These are phyloP conservation scores for Corchorus capsularis DNA, from an alignment of 345 rosid species.

Conservation along the genomic window DNA sequence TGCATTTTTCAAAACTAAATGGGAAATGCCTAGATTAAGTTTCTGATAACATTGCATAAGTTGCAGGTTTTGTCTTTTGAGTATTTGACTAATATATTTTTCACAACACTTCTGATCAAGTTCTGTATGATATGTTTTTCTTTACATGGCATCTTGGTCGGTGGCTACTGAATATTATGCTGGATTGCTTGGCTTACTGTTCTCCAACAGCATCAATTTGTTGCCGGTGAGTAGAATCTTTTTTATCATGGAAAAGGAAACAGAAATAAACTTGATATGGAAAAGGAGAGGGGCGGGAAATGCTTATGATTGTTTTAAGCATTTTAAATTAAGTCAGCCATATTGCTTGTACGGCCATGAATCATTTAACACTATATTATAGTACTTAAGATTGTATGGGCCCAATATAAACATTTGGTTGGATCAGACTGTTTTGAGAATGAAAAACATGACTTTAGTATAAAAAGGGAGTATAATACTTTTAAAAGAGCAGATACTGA, in stretches of 20 bases:
- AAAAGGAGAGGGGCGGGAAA: background rate
- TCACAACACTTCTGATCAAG: slow-evolving; percentile 11
- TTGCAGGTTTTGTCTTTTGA: background rate
- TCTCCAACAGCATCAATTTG: slow-evolving; percentile 87
- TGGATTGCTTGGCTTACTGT: slow-evolving; percentile 25
- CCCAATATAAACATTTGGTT: background rate
- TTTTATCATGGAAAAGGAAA: slow-evolving; percentile 3
- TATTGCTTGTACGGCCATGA: background rate
- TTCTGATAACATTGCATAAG: background rate
- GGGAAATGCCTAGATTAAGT: background rate
- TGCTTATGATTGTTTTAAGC: background rate
- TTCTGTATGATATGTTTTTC: slow-evolving; percentile 32
- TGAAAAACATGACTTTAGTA: background rate
- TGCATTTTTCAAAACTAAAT: background rate
- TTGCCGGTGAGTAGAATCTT: slow-evolving; percentile 66
- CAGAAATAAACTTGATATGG: background rate
- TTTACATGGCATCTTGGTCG: slow-evolving; percentile 39
- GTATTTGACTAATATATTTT: background rate
- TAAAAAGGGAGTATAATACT: background rate
- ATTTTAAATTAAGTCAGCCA: background rate
- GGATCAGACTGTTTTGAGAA: background rate
- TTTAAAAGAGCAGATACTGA: background rate
- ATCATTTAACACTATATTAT: background rate
- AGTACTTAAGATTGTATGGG: background rate
- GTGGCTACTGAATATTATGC: slow-evolving; percentile 25